These are phyloP conservation scores for Lachancea sp. DNA, from an alignment of 805 yeast species.

Conservation along the genomic window DNA sequence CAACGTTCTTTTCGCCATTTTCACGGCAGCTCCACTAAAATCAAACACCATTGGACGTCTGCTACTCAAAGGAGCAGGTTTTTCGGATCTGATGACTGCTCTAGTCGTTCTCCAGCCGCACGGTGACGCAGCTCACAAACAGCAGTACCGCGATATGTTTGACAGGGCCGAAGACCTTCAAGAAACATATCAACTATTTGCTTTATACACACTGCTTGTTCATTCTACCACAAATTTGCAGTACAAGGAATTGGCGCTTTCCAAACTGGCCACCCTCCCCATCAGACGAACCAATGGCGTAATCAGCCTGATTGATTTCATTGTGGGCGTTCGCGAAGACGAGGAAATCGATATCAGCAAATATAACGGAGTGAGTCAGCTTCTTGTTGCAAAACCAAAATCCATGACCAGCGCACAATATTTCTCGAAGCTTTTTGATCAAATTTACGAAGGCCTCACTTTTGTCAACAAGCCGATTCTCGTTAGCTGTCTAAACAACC, in stretches of 20 bases:
- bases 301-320: slow-evolving; percentile 63
- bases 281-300: slow-evolving; percentile 64
- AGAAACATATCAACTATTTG: slow-evolving; percentile 64
- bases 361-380: slow-evolving; percentile 58
- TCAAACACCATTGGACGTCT: slow-evolving; percentile 33
- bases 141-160: slow-evolving; percentile 13
- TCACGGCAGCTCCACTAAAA: slow-evolving; percentile 13
- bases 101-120: slow-evolving; percentile 35
- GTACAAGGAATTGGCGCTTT: slow-evolving; percentile 43
- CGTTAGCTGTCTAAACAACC: slow-evolving; percentile 48
- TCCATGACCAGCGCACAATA: slow-evolving; percentile 43
- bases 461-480: slow-evolving; percentile 56
- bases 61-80: slow-evolving; percentile 59
- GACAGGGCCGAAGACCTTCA: slow-evolving; percentile 37
- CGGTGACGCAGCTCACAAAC: slow-evolving; percentile 28
- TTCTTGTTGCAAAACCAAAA: slow-evolving; percentile 59
- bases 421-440: slow-evolving; percentile 53
- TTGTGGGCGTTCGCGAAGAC: slow-evolving; percentile 68
- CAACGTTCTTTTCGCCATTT: slow-evolving; percentile 18
- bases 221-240: slow-evolving; percentile 42
- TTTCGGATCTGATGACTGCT: slow-evolving; percentile 50
- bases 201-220: slow-evolving; percentile 52
- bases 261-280: slow-evolving; percentile 49
- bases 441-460: slow-evolving; percentile 53
- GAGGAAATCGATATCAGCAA: slow-evolving; percentile 58